Evolutionary conservation across 2,329 filamentous ascomycete genomes (phyloP).

Genomic region (Penicillium oxalicum): DNA sequence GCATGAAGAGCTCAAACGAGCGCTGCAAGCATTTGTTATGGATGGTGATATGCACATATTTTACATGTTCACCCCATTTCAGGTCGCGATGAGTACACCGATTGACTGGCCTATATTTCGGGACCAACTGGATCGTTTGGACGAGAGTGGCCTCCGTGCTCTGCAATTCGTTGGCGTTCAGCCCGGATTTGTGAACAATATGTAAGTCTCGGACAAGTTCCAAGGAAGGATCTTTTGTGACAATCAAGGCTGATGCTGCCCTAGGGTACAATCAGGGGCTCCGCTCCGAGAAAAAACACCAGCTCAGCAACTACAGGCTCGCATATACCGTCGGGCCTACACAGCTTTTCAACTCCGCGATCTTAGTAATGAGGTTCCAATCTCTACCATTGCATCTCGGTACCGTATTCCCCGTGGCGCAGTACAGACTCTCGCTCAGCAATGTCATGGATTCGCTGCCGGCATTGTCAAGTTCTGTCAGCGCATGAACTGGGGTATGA

Average conservation of each 20-base stretch:
- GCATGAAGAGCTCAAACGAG: conserved; percentile 60
- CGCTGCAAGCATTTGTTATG: conserved; percentile 68
- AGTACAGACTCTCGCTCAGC: conserved; percentile 67
- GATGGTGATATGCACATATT: conserved; percentile 75
- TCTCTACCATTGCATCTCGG: conserved; percentile 63
- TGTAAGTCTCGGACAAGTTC: conserved; percentile 48
- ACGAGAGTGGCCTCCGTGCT: conserved; percentile 66
- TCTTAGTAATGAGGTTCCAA: conserved; percentile 68
- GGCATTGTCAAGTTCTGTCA: conserved; percentile 76
- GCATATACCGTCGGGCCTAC: conserved; percentile 68
- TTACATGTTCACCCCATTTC: conserved; percentile 70
- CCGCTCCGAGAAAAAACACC: conserved; percentile 56
- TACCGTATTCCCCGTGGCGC: conserved; percentile 65
- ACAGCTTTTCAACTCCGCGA: conserved; percentile 71
- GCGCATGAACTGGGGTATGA: conserved; percentile 68
- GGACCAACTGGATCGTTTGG: conserved; percentile 62
- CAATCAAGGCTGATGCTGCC: conserved; percentile 4
- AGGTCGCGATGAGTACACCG: conserved; percentile 41
- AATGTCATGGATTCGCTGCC: conserved; percentile 70
- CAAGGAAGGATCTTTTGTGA: not conserved
- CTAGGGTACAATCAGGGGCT: conserved; percentile 59
- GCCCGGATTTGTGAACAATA: conserved; percentile 59
- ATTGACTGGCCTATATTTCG: conserved; percentile 70
- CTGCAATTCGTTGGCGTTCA: conserved; percentile 63
- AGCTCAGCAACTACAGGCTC: conserved; percentile 55